Evolutionary conservation across 2,329 filamentous ascomycete genomes (phyloP).

Genomic region (Penicillium sp.): DNA sequence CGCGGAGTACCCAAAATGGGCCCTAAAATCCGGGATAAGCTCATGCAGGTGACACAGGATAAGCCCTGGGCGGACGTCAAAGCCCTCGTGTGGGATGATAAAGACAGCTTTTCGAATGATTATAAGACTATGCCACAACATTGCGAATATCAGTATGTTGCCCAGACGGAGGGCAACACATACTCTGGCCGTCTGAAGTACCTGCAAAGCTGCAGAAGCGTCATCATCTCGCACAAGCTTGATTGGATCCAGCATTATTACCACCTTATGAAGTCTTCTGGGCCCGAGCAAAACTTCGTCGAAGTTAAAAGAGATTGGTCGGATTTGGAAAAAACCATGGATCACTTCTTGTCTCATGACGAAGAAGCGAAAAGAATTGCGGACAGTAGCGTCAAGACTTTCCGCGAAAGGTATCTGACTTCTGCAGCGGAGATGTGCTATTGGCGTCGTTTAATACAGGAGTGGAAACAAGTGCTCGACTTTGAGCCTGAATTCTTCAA

Average conservation of each 20-base stretch:
- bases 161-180: conserved; percentile 51
- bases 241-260: conserved; percentile 48
- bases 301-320: conserved; percentile 54
- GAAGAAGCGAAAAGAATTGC: conserved; percentile 49
- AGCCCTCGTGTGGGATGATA: conserved; percentile 33
- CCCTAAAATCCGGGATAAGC: conserved; percentile 33
- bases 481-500: conserved; percentile 34
- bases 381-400: conserved; percentile 47
- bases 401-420: conserved; percentile 53
- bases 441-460: conserved; percentile 48
- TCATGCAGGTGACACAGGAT: conserved; percentile 34
- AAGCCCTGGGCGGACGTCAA: conserved; percentile 47
- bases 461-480: conserved; percentile 29
- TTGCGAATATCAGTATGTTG: conserved; percentile 52
- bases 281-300: conserved; percentile 49
- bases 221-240: conserved; percentile 48
- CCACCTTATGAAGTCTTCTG: conserved; percentile 41
- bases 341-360: conserved; percentile 40
- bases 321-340: conserved; percentile 48
- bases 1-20: conserved; percentile 41
- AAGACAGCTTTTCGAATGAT: conserved; percentile 34
- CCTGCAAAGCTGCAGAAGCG: conserved; percentile 49
- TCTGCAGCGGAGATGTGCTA: conserved; percentile 55
- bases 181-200: conserved; percentile 54
- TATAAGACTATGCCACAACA: conserved; percentile 50